Percentiles rank a stretch among this genome's conserved stretches.
These are phyloP conservation scores for Geosmithia flava DNA, from an alignment of 2,329 filamentous ascomycete species.

Conservation along the genomic window DNA sequence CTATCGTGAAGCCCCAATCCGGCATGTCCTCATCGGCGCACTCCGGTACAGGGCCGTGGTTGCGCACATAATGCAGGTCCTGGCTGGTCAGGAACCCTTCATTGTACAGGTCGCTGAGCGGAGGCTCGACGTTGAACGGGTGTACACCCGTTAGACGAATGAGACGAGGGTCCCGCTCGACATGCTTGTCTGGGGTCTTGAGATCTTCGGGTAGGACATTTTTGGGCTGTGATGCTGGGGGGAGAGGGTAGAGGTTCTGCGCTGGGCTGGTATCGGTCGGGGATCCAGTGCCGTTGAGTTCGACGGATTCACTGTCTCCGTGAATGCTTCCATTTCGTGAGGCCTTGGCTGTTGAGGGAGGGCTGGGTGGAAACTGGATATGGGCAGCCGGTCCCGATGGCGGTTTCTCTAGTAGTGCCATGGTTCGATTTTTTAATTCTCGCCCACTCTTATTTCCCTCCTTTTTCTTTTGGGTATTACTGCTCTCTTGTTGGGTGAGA, in stretches of 20 bases:
- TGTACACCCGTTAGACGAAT: constrained; percentile 82
- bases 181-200: constrained; percentile 73
- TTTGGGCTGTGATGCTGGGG: constrained; percentile 49
- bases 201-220: constrained; percentile 62
- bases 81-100: constrained; percentile 77
- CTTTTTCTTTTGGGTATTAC: too few species aligned
- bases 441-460: too few species aligned
- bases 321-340: constrained; percentile 22
- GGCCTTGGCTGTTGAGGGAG: constrained; percentile 23
- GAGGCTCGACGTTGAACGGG: constrained; percentile 84
- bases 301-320: neutral
- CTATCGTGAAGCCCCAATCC: constrained; percentile 72
- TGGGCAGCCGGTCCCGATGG: neutral
- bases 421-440: neutral
- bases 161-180: constrained; percentile 66
- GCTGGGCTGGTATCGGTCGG: constrained; percentile 5
- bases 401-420: neutral
- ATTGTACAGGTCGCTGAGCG: constrained; percentile 65
- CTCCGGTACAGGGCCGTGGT: constrained; percentile 73
- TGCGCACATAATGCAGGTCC: constrained; percentile 83
- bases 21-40: constrained; percentile 61
- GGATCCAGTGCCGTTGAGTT: neutral
- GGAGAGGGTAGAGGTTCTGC: constrained; percentile 44
- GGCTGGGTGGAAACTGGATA: constrained; percentile 20
- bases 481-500: too few species aligned